Percentiles rank a stretch among this genome's conserved stretches.
Conservation (phyloP, 129 eudicot genomes). For the Flaveria robusta region DNA sequence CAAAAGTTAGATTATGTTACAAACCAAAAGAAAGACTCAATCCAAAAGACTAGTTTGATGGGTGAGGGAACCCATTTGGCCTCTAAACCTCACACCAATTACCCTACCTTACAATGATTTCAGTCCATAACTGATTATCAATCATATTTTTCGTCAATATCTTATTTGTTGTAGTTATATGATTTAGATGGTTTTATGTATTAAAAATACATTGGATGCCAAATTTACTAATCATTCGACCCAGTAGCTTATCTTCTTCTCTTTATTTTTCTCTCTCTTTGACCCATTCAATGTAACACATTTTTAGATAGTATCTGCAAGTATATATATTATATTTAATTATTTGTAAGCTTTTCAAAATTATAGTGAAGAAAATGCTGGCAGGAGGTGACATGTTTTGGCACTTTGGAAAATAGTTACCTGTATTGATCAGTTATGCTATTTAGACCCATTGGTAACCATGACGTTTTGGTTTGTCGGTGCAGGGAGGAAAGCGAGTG, state of each 20-base stretch:
- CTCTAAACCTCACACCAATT: no score
- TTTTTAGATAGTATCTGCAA: not conserved
- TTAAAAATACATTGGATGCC: not conserved
- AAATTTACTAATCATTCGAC: not conserved
- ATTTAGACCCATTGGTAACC: not conserved
- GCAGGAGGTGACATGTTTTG: not conserved
- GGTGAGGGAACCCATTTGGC: no score
- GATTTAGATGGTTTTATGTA: not conserved
- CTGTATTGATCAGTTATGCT: not conserved
- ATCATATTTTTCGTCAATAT: not conserved
- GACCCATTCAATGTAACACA: not conserved
- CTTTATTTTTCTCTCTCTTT: not conserved
- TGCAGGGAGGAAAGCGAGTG: slow-evolving; percentile 99
- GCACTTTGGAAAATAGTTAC: not conserved
- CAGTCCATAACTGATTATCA: no score
- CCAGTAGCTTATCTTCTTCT: no score
- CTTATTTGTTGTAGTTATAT: not conserved
- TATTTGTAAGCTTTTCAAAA: not conserved
- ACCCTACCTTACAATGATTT: no score
- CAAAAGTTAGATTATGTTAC: not conserved
- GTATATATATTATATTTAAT: not conserved
- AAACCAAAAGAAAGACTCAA: no score
- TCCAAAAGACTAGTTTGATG: no score
- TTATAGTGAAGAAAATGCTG: not conserved
- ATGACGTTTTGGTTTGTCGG: slow-evolving; percentile 18